phyloP scores from a whole-genome alignment of 2,329 filamentous ascomycete genomes.

The Lachnellula arida region DNA sequence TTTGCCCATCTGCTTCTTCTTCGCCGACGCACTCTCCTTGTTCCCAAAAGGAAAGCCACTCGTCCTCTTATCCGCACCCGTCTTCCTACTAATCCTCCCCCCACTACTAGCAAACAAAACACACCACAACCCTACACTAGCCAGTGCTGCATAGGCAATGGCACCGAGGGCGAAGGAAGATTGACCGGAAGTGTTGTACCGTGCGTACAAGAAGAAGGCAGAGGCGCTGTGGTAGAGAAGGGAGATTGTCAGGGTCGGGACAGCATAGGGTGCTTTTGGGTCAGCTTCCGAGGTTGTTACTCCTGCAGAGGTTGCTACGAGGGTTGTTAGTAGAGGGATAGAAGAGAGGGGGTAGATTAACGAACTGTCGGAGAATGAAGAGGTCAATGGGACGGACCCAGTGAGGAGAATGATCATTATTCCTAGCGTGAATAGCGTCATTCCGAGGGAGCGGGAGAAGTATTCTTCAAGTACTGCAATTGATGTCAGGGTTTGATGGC shows the following conservation, averaged over 20 bases:
- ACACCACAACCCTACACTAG: constrained; percentile 56
- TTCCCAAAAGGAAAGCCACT: constrained; percentile 64
- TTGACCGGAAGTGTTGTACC: constrained; percentile 47
- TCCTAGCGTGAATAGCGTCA: constrained; percentile 53
- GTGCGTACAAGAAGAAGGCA: constrained; percentile 56
- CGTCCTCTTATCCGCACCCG: constrained; percentile 62
- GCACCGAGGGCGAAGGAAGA: constrained; percentile 49
- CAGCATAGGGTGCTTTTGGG: constrained; percentile 50
- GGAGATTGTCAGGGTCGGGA: constrained; percentile 55
- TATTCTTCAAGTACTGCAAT: constrained; percentile 55
- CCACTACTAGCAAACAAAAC: constrained; percentile 43
- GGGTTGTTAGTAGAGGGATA: constrained; percentile 4
- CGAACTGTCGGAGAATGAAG: constrained; percentile 30
- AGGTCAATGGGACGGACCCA: constrained; percentile 55
- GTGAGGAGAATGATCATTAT: constrained; percentile 56
- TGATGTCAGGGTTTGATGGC: background rate
- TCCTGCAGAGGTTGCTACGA: constrained; percentile 27
- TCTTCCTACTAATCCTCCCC: constrained; percentile 56
- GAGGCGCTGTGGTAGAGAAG: constrained; percentile 51
- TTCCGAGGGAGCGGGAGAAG: constrained; percentile 55
- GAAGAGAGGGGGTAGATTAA: constrained; percentile 8
- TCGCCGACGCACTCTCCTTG: constrained; percentile 35
- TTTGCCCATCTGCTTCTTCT: constrained; percentile 26
- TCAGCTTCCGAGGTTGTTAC: constrained; percentile 41
- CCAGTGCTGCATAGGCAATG: constrained; percentile 44